These are phyloP conservation scores for Botrytis aclada DNA, from an alignment of 2,329 filamentous ascomycete species.

Conservation along the genomic window DNA sequence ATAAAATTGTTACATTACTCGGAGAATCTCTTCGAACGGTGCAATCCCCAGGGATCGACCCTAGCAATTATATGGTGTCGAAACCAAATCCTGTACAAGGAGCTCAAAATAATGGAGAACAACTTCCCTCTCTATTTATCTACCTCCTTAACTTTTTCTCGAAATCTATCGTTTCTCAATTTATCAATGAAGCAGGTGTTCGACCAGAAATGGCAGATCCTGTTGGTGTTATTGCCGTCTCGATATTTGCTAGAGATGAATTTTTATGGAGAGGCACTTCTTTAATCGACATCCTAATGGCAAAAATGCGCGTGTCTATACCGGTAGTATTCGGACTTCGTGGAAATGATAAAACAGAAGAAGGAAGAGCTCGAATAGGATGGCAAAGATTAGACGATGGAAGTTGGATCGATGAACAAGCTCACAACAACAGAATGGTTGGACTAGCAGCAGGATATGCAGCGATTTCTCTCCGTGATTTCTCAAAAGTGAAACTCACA, in stretches of 20 bases:
- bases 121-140: slow-evolving; percentile 63
- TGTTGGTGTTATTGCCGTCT: slow-evolving; percentile 72
- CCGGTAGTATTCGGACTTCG: slow-evolving; percentile 83
- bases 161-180: slow-evolving; percentile 70
- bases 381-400: slow-evolving; percentile 57
- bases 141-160: slow-evolving; percentile 75
- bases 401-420: slow-evolving; percentile 62
- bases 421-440: slow-evolving; percentile 79
- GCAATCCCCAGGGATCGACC: slow-evolving; percentile 44
- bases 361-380: slow-evolving; percentile 65
- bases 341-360: slow-evolving; percentile 69
- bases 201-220: slow-evolving; percentile 68
- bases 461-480: slow-evolving; percentile 78
- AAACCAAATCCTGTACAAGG: slow-evolving; percentile 48
- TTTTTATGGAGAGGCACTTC: slow-evolving; percentile 65
- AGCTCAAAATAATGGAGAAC: slow-evolving; percentile 45
- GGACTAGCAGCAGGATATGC: slow-evolving; percentile 83
- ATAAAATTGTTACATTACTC: background rate
- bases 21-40: background rate
- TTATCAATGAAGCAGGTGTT: slow-evolving; percentile 62
- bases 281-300: slow-evolving; percentile 79
- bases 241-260: slow-evolving; percentile 67
- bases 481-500: slow-evolving; percentile 60
- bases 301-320: slow-evolving; percentile 77
- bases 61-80: slow-evolving; percentile 52